Base-by-base conservation (phyloP, 768 basidiomycete genomes). In the Glaciozyma antarctica region DNA sequence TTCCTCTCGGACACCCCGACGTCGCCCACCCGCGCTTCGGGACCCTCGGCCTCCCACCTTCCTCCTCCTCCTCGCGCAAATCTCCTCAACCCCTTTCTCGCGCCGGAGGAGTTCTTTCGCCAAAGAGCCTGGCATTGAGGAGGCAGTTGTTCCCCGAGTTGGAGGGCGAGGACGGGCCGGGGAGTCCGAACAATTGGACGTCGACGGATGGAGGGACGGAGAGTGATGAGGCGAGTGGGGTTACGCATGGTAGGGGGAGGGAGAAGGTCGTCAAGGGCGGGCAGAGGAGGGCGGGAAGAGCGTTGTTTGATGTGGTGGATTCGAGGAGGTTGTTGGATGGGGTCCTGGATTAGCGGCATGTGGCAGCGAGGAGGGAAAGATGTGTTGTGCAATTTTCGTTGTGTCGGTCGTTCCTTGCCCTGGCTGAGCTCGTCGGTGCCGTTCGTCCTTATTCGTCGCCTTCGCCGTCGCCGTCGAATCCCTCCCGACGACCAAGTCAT, bases 21-120 rank as follows among this genome's bases (percentile, higher is more conserved):
- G 69, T 70, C 21, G 74, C 72, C 6, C 73, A 58, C 70, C 34
- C 77, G 54, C 7, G 72, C 65, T 3, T 68, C 67, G 57, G 24
- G 10, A 71, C 60, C 7, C 74, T 72, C 16, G 60, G 51, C 49
- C 64, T 66, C 6, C 71, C 74, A 17, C 58, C 53, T 49, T 58
- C 47, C 38, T 41, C 53, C 28, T 48, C 58, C 51, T 54, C 21
- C 30, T 60, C 5, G 54, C 34, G 15, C 44, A 43, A 32, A 41
- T 41, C 38, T 17, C 54, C 60, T n/a, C 30, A 32, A 13, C 34
- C 26, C 21, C 56, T 3, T 6, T 24, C 15, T 7, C 32, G 17
- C 51, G 13, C 53, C 12, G 54, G 34, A 15, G 54, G 17, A 8
- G 13, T 32, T 1, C 54, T 32, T 34, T 32, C 28, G 16, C 32